Conservation (phyloP, 169 alveolate genomes). For the Cyclospora cayetanensis region DNA sequence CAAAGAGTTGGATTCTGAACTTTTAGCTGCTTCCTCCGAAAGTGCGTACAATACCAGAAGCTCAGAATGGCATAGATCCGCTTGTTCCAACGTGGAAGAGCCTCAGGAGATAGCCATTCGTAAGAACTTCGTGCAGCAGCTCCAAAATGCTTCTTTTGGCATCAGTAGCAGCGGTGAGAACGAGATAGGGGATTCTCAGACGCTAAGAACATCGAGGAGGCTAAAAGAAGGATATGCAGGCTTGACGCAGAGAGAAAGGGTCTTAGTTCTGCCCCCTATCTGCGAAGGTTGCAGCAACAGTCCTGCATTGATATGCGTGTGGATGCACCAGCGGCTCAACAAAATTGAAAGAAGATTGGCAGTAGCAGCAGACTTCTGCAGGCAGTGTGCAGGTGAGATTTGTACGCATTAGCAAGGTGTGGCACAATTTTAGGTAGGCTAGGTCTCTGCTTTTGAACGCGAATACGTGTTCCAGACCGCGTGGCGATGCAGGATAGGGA, state of each 20-base stretch:
- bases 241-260: background rate
- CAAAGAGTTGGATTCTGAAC: background rate
- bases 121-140: conserved; percentile 36
- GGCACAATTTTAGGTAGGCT: no score
- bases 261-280: conserved; percentile 59
- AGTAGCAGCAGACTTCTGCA: conserved; percentile 58
- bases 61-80: background rate
- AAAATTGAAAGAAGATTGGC: conserved; percentile 37
- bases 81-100: background rate
- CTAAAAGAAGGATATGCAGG: background rate
- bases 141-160: background rate
- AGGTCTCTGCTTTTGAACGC: no score
- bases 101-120: conserved; percentile 22
- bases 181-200: background rate
- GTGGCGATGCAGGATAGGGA: no score
- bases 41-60: background rate
- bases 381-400: conserved; percentile 65
- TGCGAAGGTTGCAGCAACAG: conserved; percentile 66
- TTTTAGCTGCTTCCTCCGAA: background rate
- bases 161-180: conserved; percentile 33
- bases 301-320: conserved; percentile 38
- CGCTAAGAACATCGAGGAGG: background rate
- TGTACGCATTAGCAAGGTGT: no score
- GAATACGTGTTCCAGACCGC: no score
- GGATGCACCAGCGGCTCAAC: conserved; percentile 11